Base-by-base conservation (phyloP, 129 eudicot genomes). In the Centella asiatica region DNA sequence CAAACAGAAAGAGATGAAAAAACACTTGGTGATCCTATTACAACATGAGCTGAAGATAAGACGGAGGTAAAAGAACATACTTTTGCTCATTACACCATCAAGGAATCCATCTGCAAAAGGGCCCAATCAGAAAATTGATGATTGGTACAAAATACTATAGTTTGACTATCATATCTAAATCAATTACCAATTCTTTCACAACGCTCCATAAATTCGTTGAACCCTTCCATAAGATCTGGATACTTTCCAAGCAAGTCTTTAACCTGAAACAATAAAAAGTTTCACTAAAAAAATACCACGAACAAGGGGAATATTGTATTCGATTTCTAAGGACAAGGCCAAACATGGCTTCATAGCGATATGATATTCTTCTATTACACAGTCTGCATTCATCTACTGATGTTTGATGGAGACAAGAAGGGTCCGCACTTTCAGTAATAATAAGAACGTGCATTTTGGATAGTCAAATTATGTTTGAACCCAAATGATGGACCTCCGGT, bases 181-280 rank as follows among this genome's bases (percentile, higher is more conserved):
- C 31, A 54, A 44, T 50, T 76, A 93, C 99, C 99, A 59, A 85
- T 79, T 74, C 79, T 79, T 70, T 93, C 99, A 48, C 92, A 87
- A 40, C 78, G 99, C 79, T 88, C 99, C 80, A 93, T 55, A 68
- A 88, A 88, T 47, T 85, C 85, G 76, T 83, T 83, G 69, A 93
- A 93, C 47, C 96, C 99, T 44, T 93, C 96, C 99, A 93, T 82
- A 32, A 93, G 96, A 85, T 85, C 99, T 42, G 95, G 81, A 72
- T 85, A 76, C 67, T 85, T 85, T 50, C 96, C 99, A 63, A 93
- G 85, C 69, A 93, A 81, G 85, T 93, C 99, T 32, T 85, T 75
- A 77, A 93, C 95, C 99, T 93, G 84, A 78, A 64, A 67, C 36
- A 44, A 67, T 23, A 42, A 20, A 56, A 69, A 40, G 17, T 25